Percentiles rank a stretch among this genome's conserved stretches.
Evolutionary conservation across 805 yeast genomes (phyloP).

Genomic region (Cyberlindnera veronae): DNA sequence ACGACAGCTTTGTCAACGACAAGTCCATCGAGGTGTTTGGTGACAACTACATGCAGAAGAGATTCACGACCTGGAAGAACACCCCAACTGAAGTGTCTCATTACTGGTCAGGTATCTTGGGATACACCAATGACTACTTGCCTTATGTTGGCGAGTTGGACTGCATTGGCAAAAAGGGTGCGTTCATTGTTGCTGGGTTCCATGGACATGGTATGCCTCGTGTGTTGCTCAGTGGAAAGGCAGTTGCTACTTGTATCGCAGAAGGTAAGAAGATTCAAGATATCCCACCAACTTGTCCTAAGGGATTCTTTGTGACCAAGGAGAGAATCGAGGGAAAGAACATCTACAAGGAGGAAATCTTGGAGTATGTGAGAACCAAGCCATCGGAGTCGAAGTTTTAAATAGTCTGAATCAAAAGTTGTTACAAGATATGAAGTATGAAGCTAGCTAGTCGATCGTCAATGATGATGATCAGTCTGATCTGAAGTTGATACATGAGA

Average conservation of each 20-base stretch:
- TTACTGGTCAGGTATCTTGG: constrained; percentile 47
- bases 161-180: constrained; percentile 25
- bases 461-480: too few species aligned
- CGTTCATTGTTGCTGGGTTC: constrained; percentile 45
- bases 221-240: constrained; percentile 38
- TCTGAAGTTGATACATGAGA: too few species aligned
- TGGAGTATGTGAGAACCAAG: constrained; percentile 5
- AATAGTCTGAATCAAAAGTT: background rate
- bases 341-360: constrained; percentile 8
- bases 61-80: constrained; percentile 33
- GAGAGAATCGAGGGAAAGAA: constrained; percentile 19
- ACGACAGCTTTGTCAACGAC: constrained; percentile 32
- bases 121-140: constrained; percentile 37
- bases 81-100: constrained; percentile 24
- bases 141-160: constrained; percentile 43
- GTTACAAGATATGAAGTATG: too few species aligned
- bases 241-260: constrained; percentile 31
- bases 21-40: constrained; percentile 25
- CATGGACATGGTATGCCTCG: constrained; percentile 54
- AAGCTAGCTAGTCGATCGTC: too few species aligned
- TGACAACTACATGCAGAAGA: constrained; percentile 29
- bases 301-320: constrained; percentile 16
- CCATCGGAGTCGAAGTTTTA: background rate
- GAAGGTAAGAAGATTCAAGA: constrained; percentile 14
- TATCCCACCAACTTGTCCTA: constrained; percentile 19